phyloP scores from a whole-genome alignment of 2,329 filamentous ascomycete species.

The Penicillium brevicompactum region DNA sequence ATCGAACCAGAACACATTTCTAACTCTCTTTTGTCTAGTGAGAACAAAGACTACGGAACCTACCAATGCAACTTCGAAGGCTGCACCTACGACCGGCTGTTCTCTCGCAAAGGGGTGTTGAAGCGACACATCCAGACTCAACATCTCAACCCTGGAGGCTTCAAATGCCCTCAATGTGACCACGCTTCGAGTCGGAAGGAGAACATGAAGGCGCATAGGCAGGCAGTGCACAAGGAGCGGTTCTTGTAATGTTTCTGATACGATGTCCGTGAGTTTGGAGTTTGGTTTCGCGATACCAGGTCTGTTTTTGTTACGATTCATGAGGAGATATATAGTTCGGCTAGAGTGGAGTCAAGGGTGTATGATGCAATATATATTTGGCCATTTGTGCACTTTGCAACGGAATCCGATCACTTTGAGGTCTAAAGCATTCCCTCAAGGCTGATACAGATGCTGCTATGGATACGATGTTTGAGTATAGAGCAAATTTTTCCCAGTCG shows the following conservation, averaged over 20 bases:
- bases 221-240: neutral
- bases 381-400: neutral
- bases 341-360: neutral
- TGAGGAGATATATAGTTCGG: conserved; percentile 3
- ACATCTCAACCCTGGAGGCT: conserved; percentile 3
- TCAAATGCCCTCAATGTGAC: conserved; percentile 2
- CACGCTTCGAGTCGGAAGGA: conserved; percentile 6
- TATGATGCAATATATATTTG: neutral
- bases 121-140: conserved; percentile 8
- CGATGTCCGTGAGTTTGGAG: neutral
- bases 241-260: neutral
- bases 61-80: conserved; percentile 4
- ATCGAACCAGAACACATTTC: neutral
- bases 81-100: conserved; percentile 4
- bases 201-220: conserved; percentile 7
- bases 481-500: no score
- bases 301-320: neutral
- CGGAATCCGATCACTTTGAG: no score
- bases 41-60: neutral
- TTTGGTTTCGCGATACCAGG: neutral
- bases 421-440: no score
- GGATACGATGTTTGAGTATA: no score
- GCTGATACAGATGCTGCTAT: no score
- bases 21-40: neutral
- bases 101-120: conserved; percentile 7